Evolutionary conservation across 495 filamentous ascomycete genomes (phyloP), one percentile per base, ranked within the genome.

Genomic region (Lophiostoma macrostomum): DNA sequence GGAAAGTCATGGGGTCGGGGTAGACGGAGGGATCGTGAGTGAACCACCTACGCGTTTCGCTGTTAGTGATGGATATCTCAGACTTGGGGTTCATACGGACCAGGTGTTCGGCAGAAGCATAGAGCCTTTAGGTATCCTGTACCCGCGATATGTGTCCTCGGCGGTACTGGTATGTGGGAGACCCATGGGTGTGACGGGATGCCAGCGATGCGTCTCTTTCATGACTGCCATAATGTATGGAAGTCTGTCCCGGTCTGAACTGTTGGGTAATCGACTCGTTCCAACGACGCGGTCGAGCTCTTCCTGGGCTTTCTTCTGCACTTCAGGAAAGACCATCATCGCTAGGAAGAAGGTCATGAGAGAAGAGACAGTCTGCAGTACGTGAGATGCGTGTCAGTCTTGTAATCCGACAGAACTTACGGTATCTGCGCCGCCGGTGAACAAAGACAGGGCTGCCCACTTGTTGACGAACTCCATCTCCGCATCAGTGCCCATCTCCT

Each of bases 341-440:
- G 74, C 76, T 0, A 76, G 58, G 61, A 77, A 70, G 50, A 80
- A 76, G 23, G 63, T 56, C 12, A 39, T 50, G 0, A 76, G 28
- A 1, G 73, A 45, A 0, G 71, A 68, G 7, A 73, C 70, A 6
- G 65, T 67, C 56, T 32, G n/a, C n/a, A n/a, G 7, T 7, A 7
- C 7, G n/a, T 32, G 8, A 32, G 30, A 32, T 8, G 7, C 30
- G 7, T 8, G n/a, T 32, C 8, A 7, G n/a, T 8, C 30, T 32
- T 8, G n/a, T 8, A n/a, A 32, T 32, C 30, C 30, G n/a, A n/a
- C 7, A n/a, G 8, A 32, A n/a, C n/a, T 32, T 32, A 32, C 30
- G 6, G 80, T 84, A 56, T 85, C 82, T 18, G 78, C 76, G 4
- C 81, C 82, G 8, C 76, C n/a, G n/a, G n/a, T n/a, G n/a, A 28